Percentiles rank a stretch among this genome's conserved stretches.
Conservation (phyloP, 2,329 filamentous ascomycete genomes). For the Metarhizium sp. region DNA sequence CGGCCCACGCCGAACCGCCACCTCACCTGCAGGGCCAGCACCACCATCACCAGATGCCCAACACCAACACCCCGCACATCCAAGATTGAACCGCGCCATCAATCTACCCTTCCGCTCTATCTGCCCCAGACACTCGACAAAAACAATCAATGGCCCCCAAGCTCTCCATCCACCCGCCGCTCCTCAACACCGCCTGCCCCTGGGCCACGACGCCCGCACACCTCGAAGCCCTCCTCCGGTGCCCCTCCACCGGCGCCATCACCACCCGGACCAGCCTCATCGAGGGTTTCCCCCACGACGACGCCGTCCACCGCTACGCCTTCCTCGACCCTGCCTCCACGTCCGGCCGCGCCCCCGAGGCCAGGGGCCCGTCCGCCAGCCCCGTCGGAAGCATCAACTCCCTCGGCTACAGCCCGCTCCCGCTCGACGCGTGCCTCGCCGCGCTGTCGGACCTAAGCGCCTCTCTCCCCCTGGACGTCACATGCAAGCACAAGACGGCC, state of each 20-base stretch:
- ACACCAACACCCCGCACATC: too few relatives aligned
- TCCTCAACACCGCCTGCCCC: constrained; percentile 67
- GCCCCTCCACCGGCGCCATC: constrained; percentile 58
- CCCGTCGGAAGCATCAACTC: constrained; percentile 51
- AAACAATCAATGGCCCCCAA: constrained; percentile 14
- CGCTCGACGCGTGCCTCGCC: constrained; percentile 48
- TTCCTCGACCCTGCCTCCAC: constrained; percentile 46
- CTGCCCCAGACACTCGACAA: not conserved
- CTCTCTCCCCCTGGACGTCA: not conserved
- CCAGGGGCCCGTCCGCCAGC: constrained; percentile 3
- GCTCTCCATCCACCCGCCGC: constrained; percentile 49
- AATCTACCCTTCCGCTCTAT: too few relatives aligned
- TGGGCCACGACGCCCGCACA: constrained; percentile 62
- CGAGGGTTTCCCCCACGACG: constrained; percentile 54
- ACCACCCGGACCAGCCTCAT: constrained; percentile 64
- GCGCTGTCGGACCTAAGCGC: constrained; percentile 40
- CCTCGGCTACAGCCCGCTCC: constrained; percentile 62
- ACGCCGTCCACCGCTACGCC: constrained; percentile 50
- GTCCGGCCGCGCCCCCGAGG: not conserved
- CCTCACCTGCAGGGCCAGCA: too few relatives aligned
- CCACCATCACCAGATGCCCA: too few relatives aligned
- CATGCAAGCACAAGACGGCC: constrained; percentile 49
- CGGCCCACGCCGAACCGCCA: too few relatives aligned
- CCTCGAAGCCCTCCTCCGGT: constrained; percentile 50
- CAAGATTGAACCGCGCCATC: too few relatives aligned